phyloP scores from a whole-genome alignment of 306 rosid genomes.

The Morella rubra region DNA sequence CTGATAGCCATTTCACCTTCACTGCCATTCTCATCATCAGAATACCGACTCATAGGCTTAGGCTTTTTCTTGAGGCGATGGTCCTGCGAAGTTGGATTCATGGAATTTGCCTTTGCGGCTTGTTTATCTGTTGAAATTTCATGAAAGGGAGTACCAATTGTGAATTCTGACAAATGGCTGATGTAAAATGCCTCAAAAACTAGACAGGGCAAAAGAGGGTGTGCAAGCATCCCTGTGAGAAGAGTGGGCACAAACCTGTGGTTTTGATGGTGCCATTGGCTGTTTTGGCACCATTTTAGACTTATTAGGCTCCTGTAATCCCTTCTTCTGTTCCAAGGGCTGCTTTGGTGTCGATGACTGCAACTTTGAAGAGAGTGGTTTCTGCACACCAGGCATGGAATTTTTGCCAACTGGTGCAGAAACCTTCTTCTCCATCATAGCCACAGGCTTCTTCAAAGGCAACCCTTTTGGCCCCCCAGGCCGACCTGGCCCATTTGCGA shows the following conservation, averaged over 20 bases:
- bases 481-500: conserved; percentile 65
- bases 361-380: conserved; percentile 40
- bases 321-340: conserved; percentile 53
- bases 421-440: conserved; percentile 48
- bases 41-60: conserved; percentile 39
- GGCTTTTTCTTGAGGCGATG: conserved; percentile 64
- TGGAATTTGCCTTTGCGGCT: conserved; percentile 49
- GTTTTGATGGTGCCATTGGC: conserved; percentile 46
- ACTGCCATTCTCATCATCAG: conserved; percentile 48
- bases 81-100: conserved; percentile 35
- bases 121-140: conserved; percentile 45
- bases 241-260: conserved; percentile 50
- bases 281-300: conserved; percentile 57
- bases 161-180: background rate
- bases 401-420: conserved; percentile 40
- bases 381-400: conserved; percentile 43
- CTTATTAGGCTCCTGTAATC: conserved; percentile 39
- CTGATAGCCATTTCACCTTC: conserved; percentile 44
- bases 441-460: conserved; percentile 45
- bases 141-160: conserved; percentile 19
- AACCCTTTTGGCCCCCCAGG: conserved; percentile 50
- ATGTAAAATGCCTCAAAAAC: background rate
- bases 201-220: background rate
- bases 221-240: background rate
- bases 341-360: conserved; percentile 41